Base-by-base conservation (phyloP, 257 asterid genomes). In the Handroanthus guayacan region DNA sequence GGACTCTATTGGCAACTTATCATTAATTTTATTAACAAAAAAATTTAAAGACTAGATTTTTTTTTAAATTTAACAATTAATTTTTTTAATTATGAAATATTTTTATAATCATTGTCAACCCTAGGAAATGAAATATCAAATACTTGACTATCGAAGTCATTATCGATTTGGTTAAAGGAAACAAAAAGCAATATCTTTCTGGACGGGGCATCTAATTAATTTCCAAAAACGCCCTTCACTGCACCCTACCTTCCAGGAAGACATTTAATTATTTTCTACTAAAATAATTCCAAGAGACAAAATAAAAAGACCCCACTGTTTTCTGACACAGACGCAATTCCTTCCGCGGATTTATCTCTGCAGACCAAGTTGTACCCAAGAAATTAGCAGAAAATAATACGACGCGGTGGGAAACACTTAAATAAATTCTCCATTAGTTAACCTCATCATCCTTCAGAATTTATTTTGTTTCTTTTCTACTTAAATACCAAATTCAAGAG, bases 291-390 rank as follows among this genome's bases (percentile, higher is more conserved):
- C 20, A 83, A 76, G 70, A 57, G 80, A 80, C 84, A 85, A 82
- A 58, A 80, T 67, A 63, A 66, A 62, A 62, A 31, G 82, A 48
- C 83, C 81, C 84, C 80, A 69, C 79, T 16, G 64, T 74, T 80
- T 47, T 79, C 89, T 72, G 88, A 86, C 87, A 82, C 57, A 57
- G 84, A 71, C 88, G 61, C 75, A 76, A 71, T 81, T 86, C 88
- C 85, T 56, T 75, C 85, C 82, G 76, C 82, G 80, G 82, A 82
- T 77, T 77, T 84, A 72, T 85, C 87, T 60, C 83, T 17, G 79
- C 78, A 81, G 89, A 85, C 85, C 87, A 62, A 83, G 65, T 37
- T 58, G 25, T 58, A 38, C 77, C 48, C 71, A 36, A 72, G 65
- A 78, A 50, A 67, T 71, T 62, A 47, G 62, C 13, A 45, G 78